Percentiles rank a stretch among this genome's conserved stretches.
Evolutionary conservation across 2,329 filamentous ascomycete genomes (phyloP).

Genomic region (Huntiella abstrusa): DNA sequence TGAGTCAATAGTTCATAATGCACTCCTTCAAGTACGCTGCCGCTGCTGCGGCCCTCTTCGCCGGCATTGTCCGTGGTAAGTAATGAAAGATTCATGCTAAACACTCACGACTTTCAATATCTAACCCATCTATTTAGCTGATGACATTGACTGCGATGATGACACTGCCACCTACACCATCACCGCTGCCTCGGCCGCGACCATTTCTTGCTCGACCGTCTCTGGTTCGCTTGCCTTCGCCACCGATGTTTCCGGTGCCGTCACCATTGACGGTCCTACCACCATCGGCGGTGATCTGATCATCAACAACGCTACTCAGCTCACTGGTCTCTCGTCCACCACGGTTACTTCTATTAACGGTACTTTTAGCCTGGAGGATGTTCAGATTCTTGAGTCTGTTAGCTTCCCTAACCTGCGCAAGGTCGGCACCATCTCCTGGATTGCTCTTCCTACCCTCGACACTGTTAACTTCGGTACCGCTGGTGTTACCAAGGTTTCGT

Average conservation of each 20-base stretch:
- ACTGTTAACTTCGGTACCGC: slow-evolving; percentile 28
- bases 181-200: slow-evolving; percentile 42
- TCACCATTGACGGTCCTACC: slow-evolving; percentile 43
- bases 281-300: slow-evolving; percentile 38
- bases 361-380: slow-evolving; percentile 47
- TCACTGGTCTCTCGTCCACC: slow-evolving; percentile 44
- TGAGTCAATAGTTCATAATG: slow-evolving; percentile 21
- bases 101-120: background rate
- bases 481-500: slow-evolving; percentile 45
- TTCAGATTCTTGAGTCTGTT: slow-evolving; percentile 51
- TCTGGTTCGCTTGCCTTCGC: slow-evolving; percentile 33
- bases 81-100: background rate
- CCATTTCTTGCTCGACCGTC: slow-evolving; percentile 44
- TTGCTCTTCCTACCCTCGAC: slow-evolving; percentile 46
- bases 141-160: slow-evolving; percentile 15
- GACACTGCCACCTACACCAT: slow-evolving; percentile 29
- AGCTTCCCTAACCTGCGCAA: slow-evolving; percentile 43
- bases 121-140: slow-evolving; percentile 1
- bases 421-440: slow-evolving; percentile 51
- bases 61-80: slow-evolving; percentile 26
- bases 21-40: slow-evolving; percentile 26
- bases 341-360: slow-evolving; percentile 48
- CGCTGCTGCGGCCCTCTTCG: slow-evolving; percentile 25
- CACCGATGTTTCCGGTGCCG: slow-evolving; percentile 26
- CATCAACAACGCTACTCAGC: slow-evolving; percentile 33